Conservation (phyloP, 2,329 filamentous ascomycete species). For the Alternaria burnsii region DNA sequence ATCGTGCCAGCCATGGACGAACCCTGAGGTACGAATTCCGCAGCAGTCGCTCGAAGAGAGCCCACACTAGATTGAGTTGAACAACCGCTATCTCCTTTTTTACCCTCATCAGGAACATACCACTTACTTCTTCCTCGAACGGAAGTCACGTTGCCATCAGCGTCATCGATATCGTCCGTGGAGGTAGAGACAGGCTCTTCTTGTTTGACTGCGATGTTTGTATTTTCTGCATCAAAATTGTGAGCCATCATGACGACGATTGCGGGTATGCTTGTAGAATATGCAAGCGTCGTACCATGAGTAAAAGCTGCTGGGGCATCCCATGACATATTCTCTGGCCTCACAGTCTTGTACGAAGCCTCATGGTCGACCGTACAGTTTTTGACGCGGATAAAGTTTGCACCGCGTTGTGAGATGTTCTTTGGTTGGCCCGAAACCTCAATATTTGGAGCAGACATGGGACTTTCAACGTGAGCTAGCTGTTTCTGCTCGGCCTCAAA, state of each 20-base stretch:
- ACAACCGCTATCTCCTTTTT: conserved; percentile 17
- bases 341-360: neutral
- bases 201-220: neutral
- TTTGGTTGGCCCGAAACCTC: neutral
- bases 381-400: neutral
- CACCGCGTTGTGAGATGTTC: neutral
- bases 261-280: neutral
- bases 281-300: conserved; percentile 26
- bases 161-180: neutral
- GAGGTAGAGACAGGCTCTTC: neutral
- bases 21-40: conserved; percentile 39
- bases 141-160: neutral
- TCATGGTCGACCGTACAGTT: neutral
- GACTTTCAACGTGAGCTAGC: neutral
- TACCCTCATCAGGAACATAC: conserved; percentile 6
- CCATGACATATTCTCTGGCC: neutral
- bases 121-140: conserved; percentile 20
- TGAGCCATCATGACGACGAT: conserved; percentile 25
- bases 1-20: neutral
- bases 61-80: conserved; percentile 26
- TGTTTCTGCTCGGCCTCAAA: neutral
- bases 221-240: conserved; percentile 10
- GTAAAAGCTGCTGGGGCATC: neutral
- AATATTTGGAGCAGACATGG: neutral
- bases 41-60: conserved; percentile 44